Evolutionary conservation across 805 yeast genomes (phyloP).

Genomic region (Starmerella vitae): DNA sequence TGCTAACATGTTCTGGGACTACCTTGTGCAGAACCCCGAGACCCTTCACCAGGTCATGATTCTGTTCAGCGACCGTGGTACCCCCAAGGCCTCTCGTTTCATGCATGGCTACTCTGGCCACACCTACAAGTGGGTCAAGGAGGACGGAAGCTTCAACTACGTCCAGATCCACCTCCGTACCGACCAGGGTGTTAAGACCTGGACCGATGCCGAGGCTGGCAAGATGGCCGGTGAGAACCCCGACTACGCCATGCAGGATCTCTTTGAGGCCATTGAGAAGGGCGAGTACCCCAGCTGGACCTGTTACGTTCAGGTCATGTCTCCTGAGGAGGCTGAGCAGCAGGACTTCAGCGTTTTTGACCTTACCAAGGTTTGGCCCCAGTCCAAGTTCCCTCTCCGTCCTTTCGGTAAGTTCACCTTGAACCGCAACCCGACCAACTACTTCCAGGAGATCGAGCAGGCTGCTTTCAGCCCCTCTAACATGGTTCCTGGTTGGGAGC

Average conservation of each 20-base stretch:
- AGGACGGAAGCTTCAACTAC: slow-evolving; percentile 38
- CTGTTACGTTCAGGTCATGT: slow-evolving; percentile 46
- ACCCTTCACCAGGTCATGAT: slow-evolving; percentile 43
- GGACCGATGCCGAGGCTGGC: slow-evolving; percentile 36
- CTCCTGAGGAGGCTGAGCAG: slow-evolving; percentile 42
- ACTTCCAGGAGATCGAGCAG: slow-evolving; percentile 40
- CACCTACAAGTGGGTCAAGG: slow-evolving; percentile 44
- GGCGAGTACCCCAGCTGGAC: slow-evolving; percentile 42
- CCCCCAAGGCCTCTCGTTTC: slow-evolving; percentile 40
- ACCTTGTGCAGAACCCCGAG: slow-evolving; percentile 42
- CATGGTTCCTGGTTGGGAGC: slow-evolving; percentile 61
- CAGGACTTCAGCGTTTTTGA: slow-evolving; percentile 38
- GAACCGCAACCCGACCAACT: slow-evolving; percentile 44
- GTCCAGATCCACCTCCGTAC: slow-evolving; percentile 42
- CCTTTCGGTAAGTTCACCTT: slow-evolving; percentile 42
- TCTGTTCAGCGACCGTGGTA: slow-evolving; percentile 48
- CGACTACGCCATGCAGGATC: slow-evolving; percentile 35
- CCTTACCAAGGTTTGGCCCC: slow-evolving; percentile 48
- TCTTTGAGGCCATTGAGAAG: slow-evolving; percentile 35
- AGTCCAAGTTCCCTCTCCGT: slow-evolving; percentile 41
- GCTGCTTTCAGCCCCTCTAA: slow-evolving; percentile 61
- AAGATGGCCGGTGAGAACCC: slow-evolving; percentile 38
- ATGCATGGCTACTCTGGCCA: slow-evolving; percentile 58
- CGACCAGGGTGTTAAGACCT: slow-evolving; percentile 39
- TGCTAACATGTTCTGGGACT: slow-evolving; percentile 46